A percentile compares a stretch with the other conserved stretches of the same genome.
These are phyloP conservation scores for Myriosclerotinia curreyana DNA, from an alignment of 2,329 filamentous ascomycete genomes.

Conservation along the genomic window DNA sequence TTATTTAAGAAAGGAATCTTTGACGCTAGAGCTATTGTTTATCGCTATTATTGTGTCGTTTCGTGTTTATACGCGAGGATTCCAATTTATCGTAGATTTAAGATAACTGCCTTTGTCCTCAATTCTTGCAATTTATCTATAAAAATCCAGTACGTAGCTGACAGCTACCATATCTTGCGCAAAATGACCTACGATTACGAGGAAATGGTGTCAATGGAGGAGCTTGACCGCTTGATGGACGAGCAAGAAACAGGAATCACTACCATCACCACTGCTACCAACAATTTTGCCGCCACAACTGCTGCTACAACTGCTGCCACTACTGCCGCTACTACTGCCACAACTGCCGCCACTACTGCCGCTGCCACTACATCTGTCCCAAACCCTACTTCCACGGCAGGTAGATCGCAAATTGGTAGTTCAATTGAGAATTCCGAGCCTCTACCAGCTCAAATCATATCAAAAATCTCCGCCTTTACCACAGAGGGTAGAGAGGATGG, in stretches of 20 bases:
- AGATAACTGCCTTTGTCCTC: not conserved
- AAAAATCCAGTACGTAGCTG: not conserved
- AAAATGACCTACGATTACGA: not conserved
- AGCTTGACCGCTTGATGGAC: not conserved
- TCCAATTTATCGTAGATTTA: not conserved
- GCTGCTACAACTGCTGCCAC: not conserved
- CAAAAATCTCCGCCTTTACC: not conserved
- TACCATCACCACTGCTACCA: not conserved
- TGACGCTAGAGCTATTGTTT: not conserved
- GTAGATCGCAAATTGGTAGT: not conserved
- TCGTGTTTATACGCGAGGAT: not conserved
- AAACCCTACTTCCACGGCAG: not conserved
- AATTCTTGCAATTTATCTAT: not conserved
- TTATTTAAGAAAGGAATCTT: not conserved
- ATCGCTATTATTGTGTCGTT: not conserved
- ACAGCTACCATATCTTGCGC: not conserved
- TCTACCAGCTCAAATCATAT: not conserved
- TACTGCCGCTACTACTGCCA: not conserved
- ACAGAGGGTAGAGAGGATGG: not conserved
- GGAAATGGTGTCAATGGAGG: not conserved
- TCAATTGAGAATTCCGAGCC: not conserved
- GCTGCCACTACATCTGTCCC: not conserved
- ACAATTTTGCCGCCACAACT: not conserved
- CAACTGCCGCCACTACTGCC: not conserved
- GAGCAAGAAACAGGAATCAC: not conserved